Evolutionary conservation across 305 asterid genomes (phyloP).

Genomic region (Fraxinus greggii): DNA sequence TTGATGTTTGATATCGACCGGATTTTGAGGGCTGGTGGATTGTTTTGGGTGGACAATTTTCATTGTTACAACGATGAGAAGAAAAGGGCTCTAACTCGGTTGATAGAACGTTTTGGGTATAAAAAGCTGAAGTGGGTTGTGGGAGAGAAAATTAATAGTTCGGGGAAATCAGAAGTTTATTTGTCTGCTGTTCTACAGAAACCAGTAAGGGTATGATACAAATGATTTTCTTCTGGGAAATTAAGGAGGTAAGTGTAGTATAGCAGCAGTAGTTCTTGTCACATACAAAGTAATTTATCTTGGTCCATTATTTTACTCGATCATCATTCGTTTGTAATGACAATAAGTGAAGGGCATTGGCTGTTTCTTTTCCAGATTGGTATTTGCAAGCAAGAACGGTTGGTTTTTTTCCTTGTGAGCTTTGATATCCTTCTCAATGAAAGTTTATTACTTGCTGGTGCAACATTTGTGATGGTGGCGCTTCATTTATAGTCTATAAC

Average conservation of each 20-base stretch:
- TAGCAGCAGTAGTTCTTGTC: constrained; percentile 15
- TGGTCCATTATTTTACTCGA: constrained; percentile 17
- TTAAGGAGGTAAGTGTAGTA: constrained; percentile 8
- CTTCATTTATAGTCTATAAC: too few species aligned
- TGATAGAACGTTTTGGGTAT: constrained; percentile 83
- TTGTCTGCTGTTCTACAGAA: constrained; percentile 90
- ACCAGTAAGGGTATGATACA: constrained; percentile 62
- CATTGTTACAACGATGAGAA: constrained; percentile 66
- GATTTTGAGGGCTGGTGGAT: constrained; percentile 73
- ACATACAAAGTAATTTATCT: constrained; percentile 15
- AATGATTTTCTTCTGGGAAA: background rate
- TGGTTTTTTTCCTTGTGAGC: constrained; percentile 1
- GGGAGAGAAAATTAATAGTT: constrained; percentile 72
- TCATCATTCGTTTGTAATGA: constrained; percentile 20
- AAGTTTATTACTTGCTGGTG: too few species aligned
- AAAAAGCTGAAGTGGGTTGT: constrained; percentile 89
- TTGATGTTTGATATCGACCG: constrained; percentile 90
- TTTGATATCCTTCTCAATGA: constrained; percentile 6
- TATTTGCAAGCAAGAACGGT: background rate
- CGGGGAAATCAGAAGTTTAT: constrained; percentile 73
- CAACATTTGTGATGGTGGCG: too few species aligned
- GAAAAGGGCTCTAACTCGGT: constrained; percentile 55
- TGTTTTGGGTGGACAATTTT: constrained; percentile 84
- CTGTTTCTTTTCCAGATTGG: background rate
- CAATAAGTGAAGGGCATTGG: constrained; percentile 21